Evolutionary conservation across 306 rosid genomes (phyloP).

Genomic region (Fragaria vesca): DNA sequence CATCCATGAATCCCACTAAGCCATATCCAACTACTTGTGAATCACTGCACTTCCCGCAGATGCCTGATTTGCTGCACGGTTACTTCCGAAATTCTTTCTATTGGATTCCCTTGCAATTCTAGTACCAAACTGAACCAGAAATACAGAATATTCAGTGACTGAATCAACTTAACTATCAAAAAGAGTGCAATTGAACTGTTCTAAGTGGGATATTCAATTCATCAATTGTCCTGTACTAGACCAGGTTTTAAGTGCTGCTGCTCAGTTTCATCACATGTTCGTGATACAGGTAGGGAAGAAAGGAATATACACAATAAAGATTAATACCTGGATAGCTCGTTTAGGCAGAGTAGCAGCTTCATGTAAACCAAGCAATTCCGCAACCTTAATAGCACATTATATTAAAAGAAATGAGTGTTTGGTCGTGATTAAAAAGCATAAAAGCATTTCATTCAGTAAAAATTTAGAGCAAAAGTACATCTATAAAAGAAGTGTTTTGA

Average conservation of each 20-base stretch:
- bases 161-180: conserved; percentile 17
- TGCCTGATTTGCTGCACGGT: conserved; percentile 93
- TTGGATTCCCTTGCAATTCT: conserved; percentile 96
- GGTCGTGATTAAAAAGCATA: background rate
- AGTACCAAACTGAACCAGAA: conserved; percentile 76
- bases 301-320: background rate
- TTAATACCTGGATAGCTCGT: conserved; percentile 90
- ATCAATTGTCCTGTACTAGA: background rate
- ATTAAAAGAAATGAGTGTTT: conserved; percentile 23
- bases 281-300: background rate
- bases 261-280: background rate
- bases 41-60: conserved; percentile 89
- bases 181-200: background rate
- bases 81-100: conserved; percentile 83
- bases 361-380: conserved; percentile 71
- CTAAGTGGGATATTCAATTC: background rate
- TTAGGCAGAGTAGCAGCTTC: conserved; percentile 92
- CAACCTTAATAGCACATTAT: conserved; percentile 57
- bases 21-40: conserved; percentile 31
- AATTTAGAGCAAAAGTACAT: background rate
- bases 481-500: background rate
- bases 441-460: background rate
- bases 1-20: conserved; percentile 21
- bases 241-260: background rate
- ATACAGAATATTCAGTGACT: conserved; percentile 16